Evolutionary conservation across 805 yeast genomes (phyloP).

Genomic region (Wickerhamiella domercqiae): DNA sequence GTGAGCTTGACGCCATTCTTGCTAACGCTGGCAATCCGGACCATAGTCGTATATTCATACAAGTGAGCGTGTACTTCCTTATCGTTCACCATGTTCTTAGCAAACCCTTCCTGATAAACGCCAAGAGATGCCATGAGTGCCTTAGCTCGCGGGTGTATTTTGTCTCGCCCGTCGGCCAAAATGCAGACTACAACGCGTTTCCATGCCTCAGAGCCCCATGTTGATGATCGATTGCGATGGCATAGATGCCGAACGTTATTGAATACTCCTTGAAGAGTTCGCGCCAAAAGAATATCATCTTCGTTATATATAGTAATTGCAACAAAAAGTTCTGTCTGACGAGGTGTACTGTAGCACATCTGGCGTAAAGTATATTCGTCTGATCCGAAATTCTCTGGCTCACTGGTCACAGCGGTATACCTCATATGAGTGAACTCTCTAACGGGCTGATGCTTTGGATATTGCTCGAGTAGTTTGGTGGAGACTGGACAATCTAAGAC

Average conservation of each 20-base stretch:
- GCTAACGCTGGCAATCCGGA: slow-evolving; percentile 58
- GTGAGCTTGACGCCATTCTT: slow-evolving; percentile 47
- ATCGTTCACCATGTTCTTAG: slow-evolving; percentile 78
- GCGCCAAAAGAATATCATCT: slow-evolving; percentile 62
- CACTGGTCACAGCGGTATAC: slow-evolving; percentile 88
- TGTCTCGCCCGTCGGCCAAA: slow-evolving; percentile 83
- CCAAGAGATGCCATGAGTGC: slow-evolving; percentile 78
- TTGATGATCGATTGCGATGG: slow-evolving; percentile 42
- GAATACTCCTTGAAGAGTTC: slow-evolving; percentile 82
- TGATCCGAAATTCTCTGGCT: slow-evolving; percentile 52
- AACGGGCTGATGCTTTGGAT: slow-evolving; percentile 33
- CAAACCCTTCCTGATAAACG: slow-evolving; percentile 88
- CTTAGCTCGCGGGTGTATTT: slow-evolving; percentile 62
- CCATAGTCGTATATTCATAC: slow-evolving; percentile 85
- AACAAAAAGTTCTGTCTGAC: slow-evolving; percentile 72
- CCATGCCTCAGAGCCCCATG: slow-evolving; percentile 97
- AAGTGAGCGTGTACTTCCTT: slow-evolving; percentile 71
- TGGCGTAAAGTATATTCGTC: slow-evolving; percentile 72
- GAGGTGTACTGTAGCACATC: slow-evolving; percentile 55
- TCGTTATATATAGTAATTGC: slow-evolving; percentile 87
- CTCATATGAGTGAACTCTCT: slow-evolving; percentile 76
- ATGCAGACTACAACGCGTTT: slow-evolving; percentile 80
- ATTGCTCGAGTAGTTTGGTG: slow-evolving; percentile 43
- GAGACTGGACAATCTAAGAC: slow-evolving; percentile 83
- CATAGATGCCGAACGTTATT: slow-evolving; percentile 68